Conservation (phyloP, 345 rosid genomes). For the Aurinia saxatilis region DNA sequence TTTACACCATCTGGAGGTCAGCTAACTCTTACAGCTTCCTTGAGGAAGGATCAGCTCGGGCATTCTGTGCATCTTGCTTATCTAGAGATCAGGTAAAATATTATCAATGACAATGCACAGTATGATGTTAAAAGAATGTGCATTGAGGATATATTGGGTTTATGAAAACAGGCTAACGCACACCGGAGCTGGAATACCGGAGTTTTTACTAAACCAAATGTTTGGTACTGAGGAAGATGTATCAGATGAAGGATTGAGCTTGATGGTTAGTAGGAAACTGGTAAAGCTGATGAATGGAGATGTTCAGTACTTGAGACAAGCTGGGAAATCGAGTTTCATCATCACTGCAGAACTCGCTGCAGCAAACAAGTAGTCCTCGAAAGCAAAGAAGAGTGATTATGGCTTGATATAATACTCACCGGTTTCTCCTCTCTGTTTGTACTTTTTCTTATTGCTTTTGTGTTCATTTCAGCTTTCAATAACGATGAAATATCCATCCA, state of each 20-base stretch:
- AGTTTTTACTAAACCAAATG: constrained; percentile 66
- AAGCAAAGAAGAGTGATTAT: constrained; percentile 27
- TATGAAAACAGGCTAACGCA: constrained; percentile 49
- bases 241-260: constrained; percentile 69
- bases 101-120: not conserved
- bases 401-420: not conserved
- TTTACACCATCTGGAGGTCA: constrained; percentile 57
- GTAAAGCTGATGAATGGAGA: constrained; percentile 89
- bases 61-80: constrained; percentile 64
- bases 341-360: constrained; percentile 68
- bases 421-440: constrained; percentile 30
- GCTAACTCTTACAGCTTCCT: constrained; percentile 41
- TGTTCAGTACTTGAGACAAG: constrained; percentile 79
- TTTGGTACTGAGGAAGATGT: constrained; percentile 53
- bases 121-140: not conserved
- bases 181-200: constrained; percentile 61
- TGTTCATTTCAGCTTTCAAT: not conserved
- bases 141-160: constrained; percentile 27
- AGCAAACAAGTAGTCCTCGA: constrained; percentile 24
- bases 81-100: constrained; percentile 60
- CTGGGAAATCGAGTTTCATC: constrained; percentile 63
- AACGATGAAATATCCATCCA: constrained; percentile 23
- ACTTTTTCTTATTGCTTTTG: constrained; percentile 52
- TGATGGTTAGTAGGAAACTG: constrained; percentile 67
- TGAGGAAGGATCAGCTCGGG: constrained; percentile 62